Evolutionary conservation across 2,329 filamentous ascomycete genomes (phyloP).

Genomic region (Trichoderma koningii): DNA sequence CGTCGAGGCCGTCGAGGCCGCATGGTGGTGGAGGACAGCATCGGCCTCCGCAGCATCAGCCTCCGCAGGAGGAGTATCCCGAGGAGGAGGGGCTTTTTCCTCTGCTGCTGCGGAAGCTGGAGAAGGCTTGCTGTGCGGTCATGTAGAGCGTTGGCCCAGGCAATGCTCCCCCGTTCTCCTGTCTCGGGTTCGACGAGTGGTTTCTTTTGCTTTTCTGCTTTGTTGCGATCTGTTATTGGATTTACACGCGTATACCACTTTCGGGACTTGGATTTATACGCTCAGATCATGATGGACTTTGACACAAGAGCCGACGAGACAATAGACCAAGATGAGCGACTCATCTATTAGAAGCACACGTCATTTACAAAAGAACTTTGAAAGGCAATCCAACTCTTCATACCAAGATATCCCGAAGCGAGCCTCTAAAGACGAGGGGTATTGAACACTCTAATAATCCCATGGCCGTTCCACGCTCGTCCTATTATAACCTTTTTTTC

Average conservation of each 20-base stretch:
- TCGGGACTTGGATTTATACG: neutral
- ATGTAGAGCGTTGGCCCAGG: constrained; percentile 60
- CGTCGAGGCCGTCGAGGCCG: constrained; percentile 40
- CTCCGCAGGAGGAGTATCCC: constrained; percentile 44
- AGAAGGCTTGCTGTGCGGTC: constrained; percentile 70
- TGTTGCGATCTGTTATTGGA: neutral
- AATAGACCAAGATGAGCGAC: neutral
- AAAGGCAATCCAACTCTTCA: neutral
- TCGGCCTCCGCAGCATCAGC: constrained; percentile 27
- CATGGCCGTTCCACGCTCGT: constrained; percentile 19
- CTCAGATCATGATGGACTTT: neutral
- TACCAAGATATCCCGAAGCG: neutral
- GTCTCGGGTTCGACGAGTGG: neutral
- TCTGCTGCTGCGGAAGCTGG: constrained; percentile 63
- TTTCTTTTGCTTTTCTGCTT: neutral
- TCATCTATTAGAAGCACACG: constrained; percentile 1
- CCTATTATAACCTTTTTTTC: constrained; percentile 15
- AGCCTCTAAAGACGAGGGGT: neutral
- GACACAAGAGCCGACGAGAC: constrained; percentile 1
- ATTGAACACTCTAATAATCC: constrained; percentile 8
- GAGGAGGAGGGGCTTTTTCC: constrained; percentile 63
- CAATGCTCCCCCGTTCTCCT: neutral
- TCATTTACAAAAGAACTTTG: neutral
- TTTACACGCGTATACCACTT: constrained; percentile 16
- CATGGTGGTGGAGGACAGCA: constrained; percentile 33